Conservation (phyloP, 163 green algal species). For the Coccomyxa subellipsoidea region DNA sequence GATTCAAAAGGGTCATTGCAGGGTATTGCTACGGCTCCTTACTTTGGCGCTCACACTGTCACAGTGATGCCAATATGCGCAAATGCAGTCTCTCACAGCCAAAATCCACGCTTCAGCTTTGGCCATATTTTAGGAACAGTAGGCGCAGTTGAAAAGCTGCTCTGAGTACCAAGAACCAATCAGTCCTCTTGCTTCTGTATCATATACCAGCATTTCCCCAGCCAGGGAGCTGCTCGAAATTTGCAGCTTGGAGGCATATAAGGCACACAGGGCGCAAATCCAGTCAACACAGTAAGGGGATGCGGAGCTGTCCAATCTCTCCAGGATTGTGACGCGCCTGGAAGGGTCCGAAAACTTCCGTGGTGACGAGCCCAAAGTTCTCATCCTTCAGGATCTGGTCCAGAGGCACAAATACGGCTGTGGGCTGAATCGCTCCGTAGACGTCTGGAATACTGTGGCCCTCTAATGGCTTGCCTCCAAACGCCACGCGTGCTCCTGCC, state of each 20-base stretch:
- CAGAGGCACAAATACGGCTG: conserved; percentile 93
- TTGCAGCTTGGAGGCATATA: no score
- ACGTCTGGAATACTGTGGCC: conserved; percentile 84
- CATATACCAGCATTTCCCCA: no score
- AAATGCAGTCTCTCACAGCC: no score
- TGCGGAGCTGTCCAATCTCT: no score
- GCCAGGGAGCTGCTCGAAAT: no score
- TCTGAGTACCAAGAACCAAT: background rate
- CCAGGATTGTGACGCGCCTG: conserved; percentile 63
- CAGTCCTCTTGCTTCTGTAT: no score
- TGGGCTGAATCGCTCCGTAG: conserved; percentile 93
- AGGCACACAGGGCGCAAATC: no score
- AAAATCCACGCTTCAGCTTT: background rate
- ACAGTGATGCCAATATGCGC: no score
- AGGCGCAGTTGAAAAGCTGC: background rate
- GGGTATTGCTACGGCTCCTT: no score
- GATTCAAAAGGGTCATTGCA: no score
- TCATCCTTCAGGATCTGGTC: conserved; percentile 60
- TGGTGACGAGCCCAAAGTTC: conserved; percentile 83
- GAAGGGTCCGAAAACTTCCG: conserved; percentile 96
- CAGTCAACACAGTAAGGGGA: no score
- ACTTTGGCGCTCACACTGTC: no score
- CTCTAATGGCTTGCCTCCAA: conserved; percentile 80
- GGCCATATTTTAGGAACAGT: background rate
- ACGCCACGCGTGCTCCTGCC: conserved; percentile 78